A percentile compares a stretch with the other conserved stretches of the same genome.
These are phyloP conservation scores for Beauveria scarabaeidicola DNA, from an alignment of 2,329 filamentous ascomycete genomes.

Conservation along the genomic window DNA sequence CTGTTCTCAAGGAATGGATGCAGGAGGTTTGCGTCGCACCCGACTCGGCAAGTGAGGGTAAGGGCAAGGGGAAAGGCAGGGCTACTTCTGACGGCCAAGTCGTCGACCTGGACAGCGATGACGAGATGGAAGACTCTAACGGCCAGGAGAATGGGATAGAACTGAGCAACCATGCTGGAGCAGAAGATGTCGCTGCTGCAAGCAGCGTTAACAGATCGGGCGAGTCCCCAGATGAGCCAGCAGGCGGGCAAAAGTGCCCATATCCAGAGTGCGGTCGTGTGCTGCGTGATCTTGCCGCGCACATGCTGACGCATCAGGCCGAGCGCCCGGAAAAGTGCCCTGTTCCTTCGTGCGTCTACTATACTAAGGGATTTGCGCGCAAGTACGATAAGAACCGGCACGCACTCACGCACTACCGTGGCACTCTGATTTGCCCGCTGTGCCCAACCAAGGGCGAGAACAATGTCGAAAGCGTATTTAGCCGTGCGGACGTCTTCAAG, in stretches of 20 bases:
- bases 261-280: slow-evolving; percentile 50
- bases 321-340: slow-evolving; percentile 63
- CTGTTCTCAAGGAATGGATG: slow-evolving; percentile 52
- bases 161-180: background rate
- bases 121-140: slow-evolving; percentile 5
- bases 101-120: slow-evolving; percentile 1
- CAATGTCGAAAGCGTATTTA: slow-evolving; percentile 65
- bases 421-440: slow-evolving; percentile 96
- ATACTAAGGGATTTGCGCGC: slow-evolving; percentile 11
- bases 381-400: slow-evolving; percentile 97
- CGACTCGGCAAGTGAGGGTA: slow-evolving; percentile 43
- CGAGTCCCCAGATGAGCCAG: slow-evolving; percentile 1
- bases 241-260: slow-evolving; percentile 32
- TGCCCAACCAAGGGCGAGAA: slow-evolving; percentile 86
- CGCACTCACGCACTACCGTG: slow-evolving; percentile 93
- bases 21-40: slow-evolving; percentile 46
- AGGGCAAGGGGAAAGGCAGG: slow-evolving; percentile 37
- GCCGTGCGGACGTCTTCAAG: slow-evolving; percentile 95
- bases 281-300: slow-evolving; percentile 64
- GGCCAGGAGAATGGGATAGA: background rate
- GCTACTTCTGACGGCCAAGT: slow-evolving; percentile 7
- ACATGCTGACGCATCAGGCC: slow-evolving; percentile 93
- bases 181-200: slow-evolving; percentile 11
- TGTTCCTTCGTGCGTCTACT: slow-evolving; percentile 8
- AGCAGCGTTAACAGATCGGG: slow-evolving; percentile 10